A percentile compares a stretch with the other conserved stretches of the same genome.
phyloP scores from a whole-genome alignment of 2,329 filamentous ascomycete genomes.

The Claviceps arundinis region DNA sequence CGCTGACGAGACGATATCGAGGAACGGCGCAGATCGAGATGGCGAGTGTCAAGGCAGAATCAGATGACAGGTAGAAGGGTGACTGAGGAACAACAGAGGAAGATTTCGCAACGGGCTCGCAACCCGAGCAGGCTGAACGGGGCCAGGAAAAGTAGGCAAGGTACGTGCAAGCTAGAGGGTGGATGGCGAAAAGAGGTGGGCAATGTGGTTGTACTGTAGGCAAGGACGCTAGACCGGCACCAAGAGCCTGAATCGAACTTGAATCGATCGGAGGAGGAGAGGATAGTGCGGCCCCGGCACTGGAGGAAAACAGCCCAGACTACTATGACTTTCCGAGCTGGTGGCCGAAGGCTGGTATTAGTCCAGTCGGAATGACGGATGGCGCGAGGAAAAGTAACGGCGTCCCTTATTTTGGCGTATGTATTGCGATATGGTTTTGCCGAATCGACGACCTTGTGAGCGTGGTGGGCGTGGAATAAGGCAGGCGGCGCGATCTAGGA shows the following conservation, averaged over 20 bases:
- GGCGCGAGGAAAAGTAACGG: background rate
- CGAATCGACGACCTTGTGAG: background rate
- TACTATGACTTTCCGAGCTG: background rate
- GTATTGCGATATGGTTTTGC: background rate
- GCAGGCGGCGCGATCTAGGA: too few species aligned
- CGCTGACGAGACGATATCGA: background rate
- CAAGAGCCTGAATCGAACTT: slow-evolving; percentile 1
- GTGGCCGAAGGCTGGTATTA: background rate
- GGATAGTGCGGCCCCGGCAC: background rate
- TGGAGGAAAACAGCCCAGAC: background rate
- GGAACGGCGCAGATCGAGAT: background rate
- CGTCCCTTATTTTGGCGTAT: background rate
- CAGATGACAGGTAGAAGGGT: background rate
- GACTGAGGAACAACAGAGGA: background rate
- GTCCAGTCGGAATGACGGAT: background rate
- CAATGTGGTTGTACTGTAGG: slow-evolving; percentile 2
- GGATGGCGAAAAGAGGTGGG: slow-evolving; percentile 1
- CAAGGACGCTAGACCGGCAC: slow-evolving; percentile 5
- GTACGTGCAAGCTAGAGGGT: background rate
- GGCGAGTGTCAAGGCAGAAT: background rate
- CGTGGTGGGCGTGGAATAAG: background rate
- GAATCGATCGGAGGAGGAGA: background rate
- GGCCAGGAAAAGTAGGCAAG: background rate
- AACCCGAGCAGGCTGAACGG: background rate
- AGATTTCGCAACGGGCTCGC: background rate